Conservation (phyloP, 306 rosid genomes). For the Gynostemma pentaphyllum region DNA sequence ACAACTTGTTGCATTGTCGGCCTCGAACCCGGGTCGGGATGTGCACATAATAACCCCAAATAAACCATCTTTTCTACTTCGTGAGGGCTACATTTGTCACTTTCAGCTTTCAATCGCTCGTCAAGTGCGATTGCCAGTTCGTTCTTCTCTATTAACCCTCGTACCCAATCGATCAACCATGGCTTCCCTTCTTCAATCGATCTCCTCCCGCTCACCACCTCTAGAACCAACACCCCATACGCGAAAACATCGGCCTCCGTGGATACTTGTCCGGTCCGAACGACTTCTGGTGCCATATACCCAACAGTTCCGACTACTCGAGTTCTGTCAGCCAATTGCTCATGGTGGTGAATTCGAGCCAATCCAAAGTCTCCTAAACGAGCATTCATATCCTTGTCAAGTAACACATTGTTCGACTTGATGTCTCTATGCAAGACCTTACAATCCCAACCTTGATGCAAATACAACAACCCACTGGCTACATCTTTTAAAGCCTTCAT, state of each 20-base stretch:
- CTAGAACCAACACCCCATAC: conserved; percentile 47
- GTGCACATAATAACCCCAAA: conserved; percentile 46
- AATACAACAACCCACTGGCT: conserved; percentile 41
- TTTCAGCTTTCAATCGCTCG: conserved; percentile 30
- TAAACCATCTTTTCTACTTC: conserved; percentile 44
- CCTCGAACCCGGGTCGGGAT: conserved; percentile 34
- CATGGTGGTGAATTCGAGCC: conserved; percentile 43
- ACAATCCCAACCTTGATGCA: conserved; percentile 68
- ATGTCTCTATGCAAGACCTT: conserved; percentile 60
- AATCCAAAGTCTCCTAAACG: conserved; percentile 52
- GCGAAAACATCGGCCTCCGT: conserved; percentile 42
- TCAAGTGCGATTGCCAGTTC: conserved; percentile 29
- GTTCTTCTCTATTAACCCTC: conserved; percentile 25
- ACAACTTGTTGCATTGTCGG: conserved; percentile 53
- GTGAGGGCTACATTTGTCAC: conserved; percentile 15
- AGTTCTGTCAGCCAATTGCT: conserved; percentile 29
- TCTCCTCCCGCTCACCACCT: conserved; percentile 44
- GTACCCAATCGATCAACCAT: conserved; percentile 37
- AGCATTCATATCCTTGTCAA: conserved; percentile 55
- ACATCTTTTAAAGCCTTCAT: conserved; percentile 36
- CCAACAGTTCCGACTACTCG: conserved; percentile 50
- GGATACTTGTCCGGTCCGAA: conserved; percentile 33
- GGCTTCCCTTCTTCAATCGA: conserved; percentile 41
- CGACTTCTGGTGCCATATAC: conserved; percentile 54
- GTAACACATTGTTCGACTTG: conserved; percentile 54